Conservation (phyloP, 768 basidiomycete genomes). For the Pleurotus cornucopiae region DNA sequence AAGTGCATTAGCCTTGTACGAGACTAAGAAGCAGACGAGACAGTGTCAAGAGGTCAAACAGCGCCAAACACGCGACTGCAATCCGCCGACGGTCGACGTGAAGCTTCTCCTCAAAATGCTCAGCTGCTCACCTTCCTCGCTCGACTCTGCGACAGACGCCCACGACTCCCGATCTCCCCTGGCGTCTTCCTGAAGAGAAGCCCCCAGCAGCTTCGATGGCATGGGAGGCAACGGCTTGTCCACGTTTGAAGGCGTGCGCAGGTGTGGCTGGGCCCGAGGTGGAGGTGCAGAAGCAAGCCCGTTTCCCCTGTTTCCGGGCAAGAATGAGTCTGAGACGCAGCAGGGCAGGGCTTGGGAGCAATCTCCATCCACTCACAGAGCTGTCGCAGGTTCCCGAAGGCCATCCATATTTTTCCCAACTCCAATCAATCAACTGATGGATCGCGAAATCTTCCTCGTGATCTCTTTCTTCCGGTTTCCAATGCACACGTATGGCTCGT, state of each 20-base stretch:
- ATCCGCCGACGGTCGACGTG: not conserved
- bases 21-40: not conserved
- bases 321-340: not conserved
- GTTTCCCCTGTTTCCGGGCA: not conserved
- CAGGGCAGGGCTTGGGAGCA: not conserved
- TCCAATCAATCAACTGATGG: constrained; percentile 9
- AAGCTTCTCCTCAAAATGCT: not conserved
- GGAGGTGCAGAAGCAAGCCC: constrained; percentile 9
- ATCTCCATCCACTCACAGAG: not conserved
- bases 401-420: not conserved
- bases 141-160: not conserved
- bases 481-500: constrained; percentile 3
- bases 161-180: constrained; percentile 9
- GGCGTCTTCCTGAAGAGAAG: constrained; percentile 17
- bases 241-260: constrained; percentile 15
- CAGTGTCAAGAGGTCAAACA: not conserved
- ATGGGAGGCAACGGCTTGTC: constrained; percentile 36
- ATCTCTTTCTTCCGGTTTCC: constrained; percentile 4
- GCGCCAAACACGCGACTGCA: not conserved
- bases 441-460: constrained; percentile 6
- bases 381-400: not conserved
- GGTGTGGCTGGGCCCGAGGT: constrained; percentile 10
- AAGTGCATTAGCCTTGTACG: not conserved
- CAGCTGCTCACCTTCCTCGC: constrained; percentile 1
- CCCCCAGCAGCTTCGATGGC: constrained; percentile 18